These are phyloP conservation scores for Mercurialis annua DNA, from an alignment of 345 rosid genomes.

Conservation along the genomic window DNA sequence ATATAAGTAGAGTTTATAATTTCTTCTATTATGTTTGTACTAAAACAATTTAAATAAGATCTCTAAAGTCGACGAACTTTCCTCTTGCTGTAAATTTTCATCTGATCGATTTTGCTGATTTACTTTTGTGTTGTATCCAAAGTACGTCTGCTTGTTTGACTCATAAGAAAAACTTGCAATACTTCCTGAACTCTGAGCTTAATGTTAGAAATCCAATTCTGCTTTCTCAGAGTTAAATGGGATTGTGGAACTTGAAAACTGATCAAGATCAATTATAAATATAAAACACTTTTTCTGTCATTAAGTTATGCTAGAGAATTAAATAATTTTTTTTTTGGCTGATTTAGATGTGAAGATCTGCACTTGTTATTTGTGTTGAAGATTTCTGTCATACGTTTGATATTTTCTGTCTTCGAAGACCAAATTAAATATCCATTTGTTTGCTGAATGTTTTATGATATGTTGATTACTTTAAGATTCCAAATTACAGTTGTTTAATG, in stretches of 20 bases:
- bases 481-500: not conserved
- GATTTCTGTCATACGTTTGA: not conserved
- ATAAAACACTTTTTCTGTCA: not conserved
- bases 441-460: not conserved
- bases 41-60: not conserved
- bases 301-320: not conserved
- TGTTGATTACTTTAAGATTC: not conserved
- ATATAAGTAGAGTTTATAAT: not conserved
- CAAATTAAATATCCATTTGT: not conserved
- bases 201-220: not conserved
- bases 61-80: too few species aligned
- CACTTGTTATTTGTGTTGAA: not conserved
- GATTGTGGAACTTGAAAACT: not conserved
- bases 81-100: too few species aligned
- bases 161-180: not conserved
- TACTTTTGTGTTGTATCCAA: not conserved
- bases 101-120: not conserved
- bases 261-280: not conserved
- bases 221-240: not conserved
- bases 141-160: not conserved
- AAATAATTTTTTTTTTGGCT: not conserved
- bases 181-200: not conserved
- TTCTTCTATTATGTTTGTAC: not conserved
- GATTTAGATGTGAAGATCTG: too few species aligned
- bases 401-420: not conserved